Conservation (phyloP, 2,329 filamentous ascomycete genomes). For the Macrophomina tecta region DNA sequence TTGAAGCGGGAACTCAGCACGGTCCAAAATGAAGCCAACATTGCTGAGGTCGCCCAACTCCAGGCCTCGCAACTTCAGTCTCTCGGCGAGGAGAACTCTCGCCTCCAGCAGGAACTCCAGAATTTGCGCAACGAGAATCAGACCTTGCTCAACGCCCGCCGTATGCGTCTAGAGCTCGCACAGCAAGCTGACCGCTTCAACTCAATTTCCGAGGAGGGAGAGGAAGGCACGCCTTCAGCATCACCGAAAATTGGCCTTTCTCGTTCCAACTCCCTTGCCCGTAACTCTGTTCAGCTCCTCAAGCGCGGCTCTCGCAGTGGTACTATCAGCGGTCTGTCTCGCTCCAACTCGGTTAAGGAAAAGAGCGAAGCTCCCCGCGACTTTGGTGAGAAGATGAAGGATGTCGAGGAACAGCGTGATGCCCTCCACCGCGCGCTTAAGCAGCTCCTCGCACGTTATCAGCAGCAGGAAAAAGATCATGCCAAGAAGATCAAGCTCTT, state of each 20-base stretch:
- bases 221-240: slow-evolving; percentile 39
- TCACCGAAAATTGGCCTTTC: slow-evolving; percentile 58
- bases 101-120: slow-evolving; percentile 68
- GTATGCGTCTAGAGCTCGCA: slow-evolving; percentile 55
- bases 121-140: slow-evolving; percentile 70
- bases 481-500: slow-evolving; percentile 79
- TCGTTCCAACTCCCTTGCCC: slow-evolving; percentile 71
- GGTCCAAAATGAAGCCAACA: slow-evolving; percentile 26
- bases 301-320: slow-evolving; percentile 37
- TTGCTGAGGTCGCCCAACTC: slow-evolving; percentile 71
- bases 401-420: slow-evolving; percentile 91
- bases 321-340: slow-evolving; percentile 54
- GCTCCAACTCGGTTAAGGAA: slow-evolving; percentile 52
- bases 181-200: slow-evolving; percentile 58
- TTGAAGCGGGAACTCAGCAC: slow-evolving; percentile 23
- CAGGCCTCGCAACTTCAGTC: slow-evolving; percentile 75
- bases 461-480: slow-evolving; percentile 82
- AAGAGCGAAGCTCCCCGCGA: slow-evolving; percentile 56
- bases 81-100: slow-evolving; percentile 78
- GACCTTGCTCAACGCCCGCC: slow-evolving; percentile 57
- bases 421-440: slow-evolving; percentile 87
- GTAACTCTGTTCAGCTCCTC: slow-evolving; percentile 53
- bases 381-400: slow-evolving; percentile 80
- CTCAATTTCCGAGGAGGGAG: slow-evolving; percentile 66
- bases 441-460: slow-evolving; percentile 83